Evolutionary conservation across 768 basidiomycete genomes (phyloP), one percentile per base, ranked within the genome.

Genomic region (Boletus sp.): DNA sequence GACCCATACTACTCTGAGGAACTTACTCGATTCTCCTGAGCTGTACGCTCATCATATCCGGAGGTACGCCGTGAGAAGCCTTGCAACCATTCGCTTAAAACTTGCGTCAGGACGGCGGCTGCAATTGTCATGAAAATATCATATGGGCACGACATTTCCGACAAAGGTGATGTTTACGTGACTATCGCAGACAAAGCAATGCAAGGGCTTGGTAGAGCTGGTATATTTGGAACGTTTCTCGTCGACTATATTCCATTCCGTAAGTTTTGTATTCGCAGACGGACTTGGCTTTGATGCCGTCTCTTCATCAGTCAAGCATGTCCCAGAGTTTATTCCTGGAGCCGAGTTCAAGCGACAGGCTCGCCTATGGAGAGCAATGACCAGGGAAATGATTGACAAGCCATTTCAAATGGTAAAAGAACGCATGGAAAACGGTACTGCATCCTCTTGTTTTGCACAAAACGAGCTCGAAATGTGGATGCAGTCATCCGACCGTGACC

Each of bases 301-400:
- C 36, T 28, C 40, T 39, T 29, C 28, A 40, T 32, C 35, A 69
- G 73, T 83, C 20, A 79, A 80, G 30, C 76, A 78, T 49, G 55
- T 83, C n/a, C 83, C 83, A 3, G 68, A 74, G 3, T 83, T 71
- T 65, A 63, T 84, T 32, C 83, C 83, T 7, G 79, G 80, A 12
- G 76, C 77, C 7, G 68, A 60, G 0, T 84, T 81, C 72, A 79
- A 79, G 57, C 74, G 76, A 28, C 70, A 78, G 6, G 84, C 81
- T 30, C 64, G 71, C 14, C 62, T 50, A 29, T 83, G 80, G 80
- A 69, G 70, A 32, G 63, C 62, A 45, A 55, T 57, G 15, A 62
- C 71, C 10, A 68, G 59, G 64, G 56, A 60, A 64, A 59, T 75
- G 74, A 54, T 69, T 71, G 49, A 67, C 63, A 37, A 63, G 64